Evolutionary conservation across 2,329 filamentous ascomycete genomes (phyloP), one percentile per base, ranked within the genome.

Genomic region (Fusarium longipes): DNA sequence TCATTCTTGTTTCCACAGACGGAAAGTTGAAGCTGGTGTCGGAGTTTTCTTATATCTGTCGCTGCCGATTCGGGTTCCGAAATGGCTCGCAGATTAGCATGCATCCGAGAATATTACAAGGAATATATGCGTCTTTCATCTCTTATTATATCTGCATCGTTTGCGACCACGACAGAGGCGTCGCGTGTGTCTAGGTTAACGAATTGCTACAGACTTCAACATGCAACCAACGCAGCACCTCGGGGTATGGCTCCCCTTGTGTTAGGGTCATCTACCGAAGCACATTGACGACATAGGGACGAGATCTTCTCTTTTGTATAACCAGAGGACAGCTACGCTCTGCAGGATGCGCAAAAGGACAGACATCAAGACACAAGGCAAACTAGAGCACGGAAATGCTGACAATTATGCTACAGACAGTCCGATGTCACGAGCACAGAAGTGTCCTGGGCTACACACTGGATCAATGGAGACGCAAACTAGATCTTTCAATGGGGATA

Each of bases 191-290:
- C 30, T 38, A 43, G n/a, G 35, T 25, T 60, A 35, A 29, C 27
- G 36, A 50, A 33, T 22, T 14, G 39, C 33, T 63, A 40, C 29
- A 35, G 49, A 48, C 42, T 22, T 35, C 48, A 33, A 15, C 56
- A 52, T 27, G 47, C 39, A 50, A 54, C 35, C 30, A 40, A 51
- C 48, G 44, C 18, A 42, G 35, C 49, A 63, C 56, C 40, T 22
- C 51, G 44, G 38, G 45, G 33, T 40, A 32, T 50, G 44, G 29
- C 43, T 33, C 25, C 30, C 10, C 20, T 59, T 29, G 47, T 44
- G 43, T 38, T 15, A 47, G 53, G 56, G 53, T 36, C 27, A 68
- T 69, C 61, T 69, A 68, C 65, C 61, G 65, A 69, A 52, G 39
- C 29, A 65, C 25, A 38, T 25, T 53, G 40, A 39, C 36, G 36